Evolutionary conservation across 441 rosid genomes (phyloP).

Genomic region (Bruguiera hainesii): DNA sequence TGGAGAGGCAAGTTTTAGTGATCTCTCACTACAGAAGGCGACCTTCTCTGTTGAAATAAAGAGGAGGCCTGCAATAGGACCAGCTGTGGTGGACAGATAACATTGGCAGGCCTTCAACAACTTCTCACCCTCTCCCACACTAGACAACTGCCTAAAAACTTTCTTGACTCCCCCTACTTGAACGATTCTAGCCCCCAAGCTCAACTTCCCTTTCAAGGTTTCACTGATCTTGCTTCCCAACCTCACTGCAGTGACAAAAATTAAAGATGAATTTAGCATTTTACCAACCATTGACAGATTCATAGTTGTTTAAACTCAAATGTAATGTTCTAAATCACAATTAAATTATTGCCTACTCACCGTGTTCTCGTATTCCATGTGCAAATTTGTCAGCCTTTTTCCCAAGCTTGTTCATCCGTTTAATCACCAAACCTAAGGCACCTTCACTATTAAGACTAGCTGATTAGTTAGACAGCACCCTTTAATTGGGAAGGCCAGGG

Average conservation of each 20-base stretch:
- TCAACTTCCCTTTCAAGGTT: slow-evolving; percentile 60
- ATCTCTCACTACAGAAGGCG: slow-evolving; percentile 64
- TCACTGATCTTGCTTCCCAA: slow-evolving; percentile 51
- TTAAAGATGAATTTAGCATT: neutral
- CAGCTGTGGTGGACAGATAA: slow-evolving; percentile 54
- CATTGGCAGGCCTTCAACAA: slow-evolving; percentile 51
- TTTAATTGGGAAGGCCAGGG: neutral
- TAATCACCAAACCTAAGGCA: slow-evolving; percentile 28
- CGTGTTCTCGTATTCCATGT: slow-evolving; percentile 44
- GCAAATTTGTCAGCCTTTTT: slow-evolving; percentile 53
- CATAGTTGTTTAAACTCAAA: neutral
- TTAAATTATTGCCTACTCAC: slow-evolving; percentile 18
- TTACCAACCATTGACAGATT: neutral
- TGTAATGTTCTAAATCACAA: neutral
- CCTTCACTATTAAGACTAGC: slow-evolving; percentile 20
- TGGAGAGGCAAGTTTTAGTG: slow-evolving; percentile 42
- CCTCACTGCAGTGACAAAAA: slow-evolving; percentile 33
- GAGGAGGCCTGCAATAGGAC: slow-evolving; percentile 63
- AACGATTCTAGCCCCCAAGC: slow-evolving; percentile 58
- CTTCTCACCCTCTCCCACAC: slow-evolving; percentile 40
- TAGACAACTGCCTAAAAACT: slow-evolving; percentile 44
- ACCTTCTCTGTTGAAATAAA: slow-evolving; percentile 52
- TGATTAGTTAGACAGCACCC: neutral
- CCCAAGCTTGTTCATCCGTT: slow-evolving; percentile 42
- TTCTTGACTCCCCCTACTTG: slow-evolving; percentile 59